Conservation (phyloP, 2,329 filamentous ascomycete genomes). For the Ramularia collo-cygni region DNA sequence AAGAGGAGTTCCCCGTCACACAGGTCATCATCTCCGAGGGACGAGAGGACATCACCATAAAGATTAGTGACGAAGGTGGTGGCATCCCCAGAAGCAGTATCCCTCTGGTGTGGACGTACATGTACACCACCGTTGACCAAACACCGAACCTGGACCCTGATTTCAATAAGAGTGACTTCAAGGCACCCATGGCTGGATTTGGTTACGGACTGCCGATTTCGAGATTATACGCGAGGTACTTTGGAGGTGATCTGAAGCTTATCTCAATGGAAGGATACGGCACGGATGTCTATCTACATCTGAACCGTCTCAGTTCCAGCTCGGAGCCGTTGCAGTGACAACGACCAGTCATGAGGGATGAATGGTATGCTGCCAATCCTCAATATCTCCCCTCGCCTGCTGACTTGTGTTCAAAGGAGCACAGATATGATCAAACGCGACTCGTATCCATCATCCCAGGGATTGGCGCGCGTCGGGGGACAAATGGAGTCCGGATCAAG, state of each 20-base stretch:
- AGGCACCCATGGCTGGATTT: slow-evolving; percentile 97
- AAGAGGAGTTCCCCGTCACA: slow-evolving; percentile 91
- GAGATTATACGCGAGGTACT: slow-evolving; percentile 89
- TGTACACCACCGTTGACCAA: slow-evolving; percentile 98
- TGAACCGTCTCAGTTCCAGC: slow-evolving; percentile 90
- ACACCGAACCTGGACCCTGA: slow-evolving; percentile 93
- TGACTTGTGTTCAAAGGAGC: no score
- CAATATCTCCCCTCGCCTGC: neutral
- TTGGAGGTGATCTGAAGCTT: slow-evolving; percentile 91
- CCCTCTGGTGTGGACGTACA: slow-evolving; percentile 98
- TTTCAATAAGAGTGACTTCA: slow-evolving; percentile 98
- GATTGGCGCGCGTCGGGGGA: slow-evolving; percentile 41
- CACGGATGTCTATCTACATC: slow-evolving; percentile 95
- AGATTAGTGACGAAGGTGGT: slow-evolving; percentile 92
- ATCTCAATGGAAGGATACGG: slow-evolving; percentile 99
- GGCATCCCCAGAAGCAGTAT: slow-evolving; percentile 91
- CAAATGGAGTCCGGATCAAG: slow-evolving; percentile 16
- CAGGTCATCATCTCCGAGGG: slow-evolving; percentile 97
- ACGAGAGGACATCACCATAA: slow-evolving; percentile 98
- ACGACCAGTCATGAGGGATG: slow-evolving; percentile 81
- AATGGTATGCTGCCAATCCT: slow-evolving; percentile 33
- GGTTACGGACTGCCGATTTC: slow-evolving; percentile 97
- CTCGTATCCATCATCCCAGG: slow-evolving; percentile 39
- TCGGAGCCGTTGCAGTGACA: slow-evolving; percentile 94
- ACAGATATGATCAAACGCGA: slow-evolving; percentile 1